Base-by-base conservation (phyloP, 139 green algal species). In the Protoeuglena noctilucae region DNA sequence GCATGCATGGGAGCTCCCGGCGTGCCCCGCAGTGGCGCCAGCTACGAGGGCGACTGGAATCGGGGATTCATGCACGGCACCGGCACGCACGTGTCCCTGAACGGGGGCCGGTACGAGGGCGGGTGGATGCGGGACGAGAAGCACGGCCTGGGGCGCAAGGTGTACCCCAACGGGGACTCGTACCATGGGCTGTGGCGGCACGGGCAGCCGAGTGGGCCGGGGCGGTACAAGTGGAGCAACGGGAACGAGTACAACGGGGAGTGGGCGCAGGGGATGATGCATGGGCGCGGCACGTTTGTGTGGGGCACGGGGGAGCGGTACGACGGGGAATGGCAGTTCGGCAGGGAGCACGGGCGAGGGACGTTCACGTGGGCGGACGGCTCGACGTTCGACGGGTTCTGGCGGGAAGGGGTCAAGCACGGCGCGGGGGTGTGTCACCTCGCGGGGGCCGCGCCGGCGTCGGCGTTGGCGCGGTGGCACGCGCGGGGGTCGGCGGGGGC, bases 191-290 rank as follows among this genome's bases (percentile, higher is more conserved):
- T 86, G 28, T 87, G 73, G 73, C 22, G 60, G 40, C 17, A 51
- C 25, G 58, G 51, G 27, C 54, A 70, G 30, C 48, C 64, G 4
- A 30, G 63, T 12, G 58, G 58, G 9, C 58, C 64, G 21, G 58
- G 64, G 40, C 55, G 51, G 51, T 81, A 74, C 62, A 68, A 69
- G 7, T 81, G 73, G 75, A 40, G 43, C 4, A 62, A 78, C 46
- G 75, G 77, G 22, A 80, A 84, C 54, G 77, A 90, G 60, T 93
- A 89, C 61, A 77, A 90, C 40, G 84, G 84, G 0, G 83, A 94
- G 58, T 96, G 84, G 84, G 34, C 60, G 28, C 64, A 34, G 5
- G 87, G 87, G 19, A 60, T 49, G 16, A 91, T 95, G 80, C 61
- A 80, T 39, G 87, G 87, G 23, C 68, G 78, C 34, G 87, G 87